Percentiles rank a stretch among this genome's conserved stretches.
Evolutionary conservation across 495 filamentous ascomycete species (phyloP).

Genomic region (Hamigera avellanea): DNA sequence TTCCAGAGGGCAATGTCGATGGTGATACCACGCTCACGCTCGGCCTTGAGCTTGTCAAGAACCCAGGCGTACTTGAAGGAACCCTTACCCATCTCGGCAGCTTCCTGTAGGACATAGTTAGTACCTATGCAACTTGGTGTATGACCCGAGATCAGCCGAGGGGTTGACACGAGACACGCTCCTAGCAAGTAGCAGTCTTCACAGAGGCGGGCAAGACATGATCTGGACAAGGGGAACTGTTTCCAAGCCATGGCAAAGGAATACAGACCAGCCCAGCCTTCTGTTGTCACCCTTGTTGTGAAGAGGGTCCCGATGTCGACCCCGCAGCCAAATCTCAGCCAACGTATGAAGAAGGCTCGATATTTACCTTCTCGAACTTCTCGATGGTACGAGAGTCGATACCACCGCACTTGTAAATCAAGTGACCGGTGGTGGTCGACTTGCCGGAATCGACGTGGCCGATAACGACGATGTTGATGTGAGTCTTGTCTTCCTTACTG

Average conservation of each 20-base stretch:
- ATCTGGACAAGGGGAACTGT: too few relatives aligned
- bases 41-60: constrained; percentile 99
- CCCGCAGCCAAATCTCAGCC: constrained; percentile 1
- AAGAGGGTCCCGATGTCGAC: constrained; percentile 1
- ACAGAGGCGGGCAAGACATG: too few relatives aligned
- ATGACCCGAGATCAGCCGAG: too few relatives aligned
- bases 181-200: too few relatives aligned
- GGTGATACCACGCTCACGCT: constrained; percentile 99
- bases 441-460: constrained; percentile 99
- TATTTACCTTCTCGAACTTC: constrained; percentile 99
- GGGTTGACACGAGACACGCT: too few relatives aligned
- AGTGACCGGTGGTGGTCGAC: constrained; percentile 93
- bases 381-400: constrained; percentile 99
- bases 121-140: constrained; percentile 7
- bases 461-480: constrained; percentile 98
- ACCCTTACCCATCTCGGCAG: constrained; percentile 98
- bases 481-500: constrained; percentile 76
- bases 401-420: constrained; percentile 99
- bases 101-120: constrained; percentile 60
- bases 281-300: too few relatives aligned
- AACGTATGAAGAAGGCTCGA: not conserved
- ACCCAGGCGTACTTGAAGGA: constrained; percentile 99
- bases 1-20: constrained; percentile 99
- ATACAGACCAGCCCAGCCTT: too few relatives aligned
- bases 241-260: too few relatives aligned